These are phyloP conservation scores for Entelexis sorbosivorans DNA, from an alignment of 1,139 yeast species.

Conservation along the genomic window DNA sequence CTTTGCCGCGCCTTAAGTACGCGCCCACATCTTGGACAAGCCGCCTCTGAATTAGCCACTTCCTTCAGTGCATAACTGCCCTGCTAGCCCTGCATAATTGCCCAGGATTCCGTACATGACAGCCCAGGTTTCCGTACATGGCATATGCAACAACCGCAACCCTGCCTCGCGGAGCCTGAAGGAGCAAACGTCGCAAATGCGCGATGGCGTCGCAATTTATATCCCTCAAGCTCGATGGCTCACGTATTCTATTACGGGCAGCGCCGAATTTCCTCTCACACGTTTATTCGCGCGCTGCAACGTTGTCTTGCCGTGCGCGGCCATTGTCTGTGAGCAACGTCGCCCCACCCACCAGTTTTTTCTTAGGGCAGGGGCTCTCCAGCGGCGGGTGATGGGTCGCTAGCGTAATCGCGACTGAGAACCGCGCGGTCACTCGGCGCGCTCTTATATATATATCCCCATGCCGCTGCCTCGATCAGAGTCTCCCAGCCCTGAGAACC, in stretches of 20 bases:
- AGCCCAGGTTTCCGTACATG: conserved; percentile 1
- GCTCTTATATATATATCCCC: background rate
- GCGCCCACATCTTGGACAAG: too few species aligned
- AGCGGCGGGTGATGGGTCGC: conserved; percentile 4
- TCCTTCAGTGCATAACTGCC: background rate
- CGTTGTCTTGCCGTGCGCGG: background rate
- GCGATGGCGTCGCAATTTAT: too few species aligned
- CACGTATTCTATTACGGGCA: too few species aligned
- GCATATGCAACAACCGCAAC: background rate
- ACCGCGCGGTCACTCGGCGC: background rate
- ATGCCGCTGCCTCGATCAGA: background rate
- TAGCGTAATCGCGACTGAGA: conserved; percentile 3
- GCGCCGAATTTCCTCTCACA: too few species aligned
- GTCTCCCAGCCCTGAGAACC: background rate
- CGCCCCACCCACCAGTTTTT: background rate
- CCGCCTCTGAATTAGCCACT: background rate
- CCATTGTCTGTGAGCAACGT: background rate
- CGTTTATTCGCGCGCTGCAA: too few species aligned
- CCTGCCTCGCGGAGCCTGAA: background rate
- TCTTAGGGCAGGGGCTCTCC: background rate
- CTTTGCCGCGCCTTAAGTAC: too few species aligned
- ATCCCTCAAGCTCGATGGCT: background rate
- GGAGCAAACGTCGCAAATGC: background rate
- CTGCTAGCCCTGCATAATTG: background rate
- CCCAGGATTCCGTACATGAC: background rate